Conservation (phyloP, 2,329 filamentous ascomycete genomes). For the Pyrenophora graminea region DNA sequence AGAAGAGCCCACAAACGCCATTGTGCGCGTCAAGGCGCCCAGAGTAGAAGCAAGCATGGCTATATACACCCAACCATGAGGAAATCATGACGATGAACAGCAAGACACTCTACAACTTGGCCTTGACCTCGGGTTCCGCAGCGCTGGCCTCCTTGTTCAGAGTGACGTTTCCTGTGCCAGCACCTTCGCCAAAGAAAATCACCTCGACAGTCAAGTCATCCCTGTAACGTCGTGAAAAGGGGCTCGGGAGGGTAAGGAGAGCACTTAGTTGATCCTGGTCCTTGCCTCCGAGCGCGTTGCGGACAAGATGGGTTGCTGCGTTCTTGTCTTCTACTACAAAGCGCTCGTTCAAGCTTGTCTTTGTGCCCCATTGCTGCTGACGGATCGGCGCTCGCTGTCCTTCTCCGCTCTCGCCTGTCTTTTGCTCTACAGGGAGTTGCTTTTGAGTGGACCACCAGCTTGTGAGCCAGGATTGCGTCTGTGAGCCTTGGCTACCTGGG, state of each 20-base stretch:
- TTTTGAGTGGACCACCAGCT: slow-evolving; percentile 66
- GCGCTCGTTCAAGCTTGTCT: slow-evolving; percentile 71
- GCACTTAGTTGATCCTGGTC: slow-evolving; percentile 94
- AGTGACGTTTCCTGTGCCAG: slow-evolving; percentile 75
- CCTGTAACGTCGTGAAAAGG: slow-evolving; percentile 88
- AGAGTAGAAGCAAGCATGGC: not conserved
- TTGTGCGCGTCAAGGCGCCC: slow-evolving; percentile 2
- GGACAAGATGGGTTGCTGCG: slow-evolving; percentile 89
- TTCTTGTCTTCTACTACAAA: slow-evolving; percentile 96
- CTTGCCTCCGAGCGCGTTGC: slow-evolving; percentile 91
- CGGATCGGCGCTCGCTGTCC: slow-evolving; percentile 89
- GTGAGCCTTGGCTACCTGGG: slow-evolving; percentile 42
- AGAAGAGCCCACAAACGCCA: slow-evolving; percentile 14
- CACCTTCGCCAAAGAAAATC: slow-evolving; percentile 90
- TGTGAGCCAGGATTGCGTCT: slow-evolving; percentile 67
- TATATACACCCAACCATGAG: not conserved
- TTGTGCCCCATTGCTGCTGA: slow-evolving; percentile 87
- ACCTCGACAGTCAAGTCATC: slow-evolving; percentile 97
- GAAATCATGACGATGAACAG: not conserved
- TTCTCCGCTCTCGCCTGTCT: slow-evolving; percentile 55
- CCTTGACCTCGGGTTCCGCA: slow-evolving; percentile 51
- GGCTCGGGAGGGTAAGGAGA: slow-evolving; percentile 85
- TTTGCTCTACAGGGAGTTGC: slow-evolving; percentile 75
- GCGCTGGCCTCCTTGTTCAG: slow-evolving; percentile 88
- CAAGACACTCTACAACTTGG: slow-evolving; percentile 50